Conservation (phyloP, 495 filamentous ascomycete genomes). For the Xylaria flabelliformis region DNA sequence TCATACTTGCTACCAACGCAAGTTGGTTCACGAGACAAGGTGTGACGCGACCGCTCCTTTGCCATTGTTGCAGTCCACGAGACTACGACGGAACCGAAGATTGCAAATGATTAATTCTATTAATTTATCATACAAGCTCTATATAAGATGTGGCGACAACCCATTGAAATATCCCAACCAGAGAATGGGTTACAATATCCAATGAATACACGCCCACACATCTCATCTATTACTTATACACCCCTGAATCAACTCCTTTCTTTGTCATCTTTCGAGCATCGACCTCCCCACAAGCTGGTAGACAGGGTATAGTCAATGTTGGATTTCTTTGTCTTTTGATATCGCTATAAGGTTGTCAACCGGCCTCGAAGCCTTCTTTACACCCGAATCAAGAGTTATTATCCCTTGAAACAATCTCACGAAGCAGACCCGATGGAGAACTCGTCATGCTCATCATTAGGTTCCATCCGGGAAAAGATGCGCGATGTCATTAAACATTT, state of each 20-base stretch:
- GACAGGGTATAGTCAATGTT: background rate
- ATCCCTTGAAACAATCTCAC: background rate
- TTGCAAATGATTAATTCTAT: background rate
- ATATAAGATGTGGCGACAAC: conserved; percentile 15
- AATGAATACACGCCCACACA: background rate
- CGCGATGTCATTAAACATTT: conserved; percentile 21
- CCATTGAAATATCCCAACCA: conserved; percentile 3
- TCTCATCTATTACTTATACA: conserved; percentile 2
- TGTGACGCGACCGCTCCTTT: background rate
- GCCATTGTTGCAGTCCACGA: background rate
- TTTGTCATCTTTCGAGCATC: conserved; percentile 5
- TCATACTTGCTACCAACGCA: background rate
- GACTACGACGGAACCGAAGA: no score
- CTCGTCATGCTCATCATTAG: conserved; percentile 6
- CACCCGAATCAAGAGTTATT: conserved; percentile 8
- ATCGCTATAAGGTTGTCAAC: background rate
- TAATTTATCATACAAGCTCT: conserved; percentile 13
- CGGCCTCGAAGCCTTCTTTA: background rate
- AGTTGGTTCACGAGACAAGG: background rate
- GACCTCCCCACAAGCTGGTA: conserved; percentile 23
- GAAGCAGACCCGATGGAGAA: background rate
- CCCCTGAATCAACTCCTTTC: conserved; percentile 5
- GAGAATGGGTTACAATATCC: background rate
- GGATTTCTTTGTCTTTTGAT: conserved; percentile 1
- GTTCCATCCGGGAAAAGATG: background rate